Percentiles rank a stretch among this genome's conserved stretches.
Evolutionary conservation across 2,329 filamentous ascomycete species (phyloP).

Genomic region (Epichloe gansuensis): DNA sequence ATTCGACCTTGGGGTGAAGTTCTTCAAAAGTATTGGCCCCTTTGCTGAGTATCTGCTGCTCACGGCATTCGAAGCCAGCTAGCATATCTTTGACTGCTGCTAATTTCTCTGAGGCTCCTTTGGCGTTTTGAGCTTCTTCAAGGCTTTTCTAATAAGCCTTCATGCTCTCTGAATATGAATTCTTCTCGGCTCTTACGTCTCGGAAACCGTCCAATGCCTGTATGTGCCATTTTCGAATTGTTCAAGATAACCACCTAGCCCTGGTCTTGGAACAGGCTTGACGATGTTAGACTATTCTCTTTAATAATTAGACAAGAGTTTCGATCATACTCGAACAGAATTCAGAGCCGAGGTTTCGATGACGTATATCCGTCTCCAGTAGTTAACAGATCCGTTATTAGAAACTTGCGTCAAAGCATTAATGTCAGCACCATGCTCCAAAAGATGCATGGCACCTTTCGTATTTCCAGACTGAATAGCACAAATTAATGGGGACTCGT

Average conservation of each 20-base stretch:
- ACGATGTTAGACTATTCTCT: conserved; percentile 6
- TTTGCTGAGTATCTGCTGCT: conserved; percentile 39
- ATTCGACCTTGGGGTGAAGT: conserved; percentile 42
- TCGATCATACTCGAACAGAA: conserved; percentile 40
- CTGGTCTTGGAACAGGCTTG: conserved; percentile 12
- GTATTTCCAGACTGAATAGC: conserved; percentile 37
- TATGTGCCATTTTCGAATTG: conserved; percentile 45
- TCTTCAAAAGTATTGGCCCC: conserved; percentile 57
- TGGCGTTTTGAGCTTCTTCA: conserved; percentile 8
- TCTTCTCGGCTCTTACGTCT: conserved; percentile 23
- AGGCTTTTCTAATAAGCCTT: conserved; percentile 15
- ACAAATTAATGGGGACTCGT: conserved; percentile 54
- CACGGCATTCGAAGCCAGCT: conserved; percentile 40
- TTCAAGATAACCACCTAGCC: conserved; percentile 40
- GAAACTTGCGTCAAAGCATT: conserved; percentile 41
- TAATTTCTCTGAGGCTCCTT: conserved; percentile 36
- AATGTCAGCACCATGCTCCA: conserved; percentile 53
- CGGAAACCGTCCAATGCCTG: conserved; percentile 39
- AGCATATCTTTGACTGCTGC: conserved; percentile 40
- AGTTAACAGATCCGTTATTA: conserved; percentile 22
- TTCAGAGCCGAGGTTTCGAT: conserved; percentile 46
- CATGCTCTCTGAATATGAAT: conserved; percentile 21
- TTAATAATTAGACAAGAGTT: conserved; percentile 33
- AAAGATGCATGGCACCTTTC: conserved; percentile 41
- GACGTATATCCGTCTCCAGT: conserved; percentile 20